phyloP scores from a whole-genome alignment of 1,284 basidiomycete genomes.

The Malassezia slooffiae region DNA sequence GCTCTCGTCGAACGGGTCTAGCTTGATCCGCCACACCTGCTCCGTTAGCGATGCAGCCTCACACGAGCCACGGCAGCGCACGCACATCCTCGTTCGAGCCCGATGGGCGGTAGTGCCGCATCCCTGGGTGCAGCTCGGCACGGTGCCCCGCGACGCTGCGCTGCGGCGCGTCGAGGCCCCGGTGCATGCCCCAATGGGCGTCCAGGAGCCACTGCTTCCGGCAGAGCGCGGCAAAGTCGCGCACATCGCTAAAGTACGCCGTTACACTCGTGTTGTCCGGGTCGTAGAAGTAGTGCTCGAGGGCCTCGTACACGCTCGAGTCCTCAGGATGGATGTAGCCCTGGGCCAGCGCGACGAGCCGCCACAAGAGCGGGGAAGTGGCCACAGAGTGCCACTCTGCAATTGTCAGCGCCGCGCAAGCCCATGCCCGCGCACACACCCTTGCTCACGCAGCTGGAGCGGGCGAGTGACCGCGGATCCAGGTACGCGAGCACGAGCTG shows the following conservation, averaged over 20 bases:
- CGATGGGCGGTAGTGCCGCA: slow-evolving; percentile 5
- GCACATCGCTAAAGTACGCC: slow-evolving; percentile 1
- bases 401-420: background rate
- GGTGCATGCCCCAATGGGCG: slow-evolving; percentile 1
- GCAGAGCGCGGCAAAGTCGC: slow-evolving; percentile 3
- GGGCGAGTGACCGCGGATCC: slow-evolving; percentile 15
- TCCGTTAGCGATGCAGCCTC: background rate
- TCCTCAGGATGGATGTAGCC: background rate
- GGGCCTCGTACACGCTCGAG: slow-evolving; percentile 1
- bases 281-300: slow-evolving; percentile 10
- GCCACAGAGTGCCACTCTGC: slow-evolving; percentile 4
- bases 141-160: background rate
- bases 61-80: background rate
- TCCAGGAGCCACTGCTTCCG: background rate
- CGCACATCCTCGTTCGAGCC: slow-evolving; percentile 3
- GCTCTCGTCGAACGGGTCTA: slow-evolving; percentile 28
- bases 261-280: background rate
- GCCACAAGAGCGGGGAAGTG: slow-evolving; percentile 1
- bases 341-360: background rate
- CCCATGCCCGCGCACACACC: background rate
- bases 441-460: slow-evolving; percentile 16
- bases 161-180: background rate
- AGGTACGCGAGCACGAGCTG: slow-evolving; percentile 15
- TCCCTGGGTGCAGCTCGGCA: background rate
- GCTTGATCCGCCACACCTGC: slow-evolving; percentile 31